Percentiles rank a stretch among this genome's conserved stretches.
phyloP scores from a whole-genome alignment of 2,329 filamentous ascomycete genomes.

The Beauveria sp. region DNA sequence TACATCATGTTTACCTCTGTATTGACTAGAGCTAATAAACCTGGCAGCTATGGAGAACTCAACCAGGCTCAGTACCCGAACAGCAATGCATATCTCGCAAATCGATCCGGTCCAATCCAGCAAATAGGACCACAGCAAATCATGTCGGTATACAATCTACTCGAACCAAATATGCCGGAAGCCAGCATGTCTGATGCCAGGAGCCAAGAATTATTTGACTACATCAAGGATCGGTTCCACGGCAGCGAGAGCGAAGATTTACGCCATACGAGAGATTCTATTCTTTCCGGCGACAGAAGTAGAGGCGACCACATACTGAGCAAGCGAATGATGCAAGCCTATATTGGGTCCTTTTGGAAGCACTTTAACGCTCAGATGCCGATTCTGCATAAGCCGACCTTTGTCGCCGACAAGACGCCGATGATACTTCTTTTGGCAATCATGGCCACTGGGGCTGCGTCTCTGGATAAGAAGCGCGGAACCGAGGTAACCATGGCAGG shows the following conservation, averaged over 20 bases:
- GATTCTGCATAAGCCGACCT: constrained; percentile 90
- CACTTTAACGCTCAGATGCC: constrained; percentile 92
- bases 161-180: constrained; percentile 74
- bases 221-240: constrained; percentile 75
- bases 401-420: constrained; percentile 78
- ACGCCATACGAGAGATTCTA: constrained; percentile 65
- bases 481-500: constrained; percentile 65
- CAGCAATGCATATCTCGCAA: background rate
- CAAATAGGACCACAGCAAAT: constrained; percentile 63
- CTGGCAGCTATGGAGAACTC: constrained; percentile 43
- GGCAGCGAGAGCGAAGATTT: constrained; percentile 69
- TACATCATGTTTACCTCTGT: background rate
- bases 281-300: constrained; percentile 71
- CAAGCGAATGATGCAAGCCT: constrained; percentile 90
- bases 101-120: constrained; percentile 17
- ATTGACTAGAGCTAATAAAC: constrained; percentile 17
- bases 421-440: constrained; percentile 79
- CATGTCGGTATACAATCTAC: constrained; percentile 81
- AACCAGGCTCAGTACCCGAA: constrained; percentile 30
- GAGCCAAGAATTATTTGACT: constrained; percentile 71
- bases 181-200: constrained; percentile 81
- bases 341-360: constrained; percentile 88
- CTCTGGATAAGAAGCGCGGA: constrained; percentile 75
- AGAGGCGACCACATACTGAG: constrained; percentile 63
- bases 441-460: constrained; percentile 87